Evolutionary conservation across 1,284 basidiomycete genomes (phyloP), one percentile per base, ranked within the genome.

Genomic region (Cryptococcus amylolentus): DNA sequence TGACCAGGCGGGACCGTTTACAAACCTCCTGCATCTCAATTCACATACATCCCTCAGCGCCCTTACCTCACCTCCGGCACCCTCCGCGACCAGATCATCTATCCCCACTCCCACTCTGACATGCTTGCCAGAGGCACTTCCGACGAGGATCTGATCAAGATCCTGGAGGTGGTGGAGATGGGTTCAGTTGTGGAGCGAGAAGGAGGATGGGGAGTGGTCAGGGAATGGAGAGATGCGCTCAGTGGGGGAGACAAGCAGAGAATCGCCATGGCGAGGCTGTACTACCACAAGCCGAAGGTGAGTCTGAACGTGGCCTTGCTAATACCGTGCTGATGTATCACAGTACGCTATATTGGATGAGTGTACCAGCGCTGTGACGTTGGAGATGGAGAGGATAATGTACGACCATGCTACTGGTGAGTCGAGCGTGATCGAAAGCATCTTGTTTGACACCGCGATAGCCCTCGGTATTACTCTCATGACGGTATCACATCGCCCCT

Each of bases 271-370:
- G 94, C 93, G 6, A 81, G 95, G 60, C 76, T 98, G 63, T 98
- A 97, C 77, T 98, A 98, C 77, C 95, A 98, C 75, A 82, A 83
- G 62, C 95, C 95, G 18, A 93, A 92, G 82, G 91, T 87, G 51
- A 58, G 70, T 28, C 10, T 49, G 41, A 5, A 35, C 38, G 8
- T 44, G 44, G n/a, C 5, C 12, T 27, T 6, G 31, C 31, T 18
- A 12, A 7, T 9, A 12, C 13, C 2, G 13, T 18, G 31, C 45
- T 46, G 45, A 46, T 23, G 10, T 7, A 9, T 16, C 7, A 31
- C 56, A 93, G 89, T 98, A 95, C 67, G 95, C 94, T 5, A 93
- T 98, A 54, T 81, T 98, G 44, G 95, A 98, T 71, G 95, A 98
- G 75, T 95, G 93, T 61, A 98, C 95, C 1, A 90, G 88, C 12